phyloP scores from a whole-genome alignment of 371 early-diverging fungal genomes.

The Thermomucor indicae-seudaticae region DNA sequence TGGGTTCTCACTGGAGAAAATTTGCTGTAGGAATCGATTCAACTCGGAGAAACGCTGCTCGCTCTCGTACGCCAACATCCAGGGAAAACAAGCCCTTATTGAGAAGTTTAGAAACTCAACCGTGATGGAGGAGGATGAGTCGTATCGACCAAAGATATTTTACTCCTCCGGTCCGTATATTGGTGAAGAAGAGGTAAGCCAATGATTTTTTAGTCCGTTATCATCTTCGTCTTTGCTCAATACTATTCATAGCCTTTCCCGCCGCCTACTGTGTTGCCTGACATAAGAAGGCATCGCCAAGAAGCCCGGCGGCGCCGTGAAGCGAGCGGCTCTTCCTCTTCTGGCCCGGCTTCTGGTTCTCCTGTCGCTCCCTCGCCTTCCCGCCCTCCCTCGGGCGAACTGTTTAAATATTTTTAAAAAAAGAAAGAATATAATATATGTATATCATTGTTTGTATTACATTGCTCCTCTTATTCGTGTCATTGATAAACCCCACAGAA shows the following conservation, averaged over 20 bases:
- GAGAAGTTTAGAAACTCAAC: conserved; percentile 84
- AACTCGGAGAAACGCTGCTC: conserved; percentile 85
- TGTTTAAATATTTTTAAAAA: no score
- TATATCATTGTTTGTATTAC: no score
- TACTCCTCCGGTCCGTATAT: conserved; percentile 52
- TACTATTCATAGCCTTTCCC: conserved; percentile 8
- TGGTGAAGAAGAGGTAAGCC: conserved; percentile 56
- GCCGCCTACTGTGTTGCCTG: neutral
- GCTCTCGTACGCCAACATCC: conserved; percentile 86
- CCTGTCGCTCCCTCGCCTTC: no score
- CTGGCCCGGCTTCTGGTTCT: neutral
- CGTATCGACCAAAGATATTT: conserved; percentile 77
- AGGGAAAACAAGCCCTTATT: conserved; percentile 77
- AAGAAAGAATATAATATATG: no score
- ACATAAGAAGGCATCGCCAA: neutral
- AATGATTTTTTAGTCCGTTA: neutral
- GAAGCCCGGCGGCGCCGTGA: neutral
- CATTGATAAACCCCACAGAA: no score
- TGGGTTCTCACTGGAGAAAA: neutral
- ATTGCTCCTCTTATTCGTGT: no score
- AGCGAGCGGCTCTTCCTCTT: neutral
- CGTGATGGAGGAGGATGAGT: conserved; percentile 72
- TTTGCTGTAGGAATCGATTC: conserved; percentile 60
- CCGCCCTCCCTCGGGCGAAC: no score
- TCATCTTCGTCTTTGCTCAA: neutral